Base-by-base conservation (phyloP, 306 rosid genomes). In the Luffa acutangula region DNA sequence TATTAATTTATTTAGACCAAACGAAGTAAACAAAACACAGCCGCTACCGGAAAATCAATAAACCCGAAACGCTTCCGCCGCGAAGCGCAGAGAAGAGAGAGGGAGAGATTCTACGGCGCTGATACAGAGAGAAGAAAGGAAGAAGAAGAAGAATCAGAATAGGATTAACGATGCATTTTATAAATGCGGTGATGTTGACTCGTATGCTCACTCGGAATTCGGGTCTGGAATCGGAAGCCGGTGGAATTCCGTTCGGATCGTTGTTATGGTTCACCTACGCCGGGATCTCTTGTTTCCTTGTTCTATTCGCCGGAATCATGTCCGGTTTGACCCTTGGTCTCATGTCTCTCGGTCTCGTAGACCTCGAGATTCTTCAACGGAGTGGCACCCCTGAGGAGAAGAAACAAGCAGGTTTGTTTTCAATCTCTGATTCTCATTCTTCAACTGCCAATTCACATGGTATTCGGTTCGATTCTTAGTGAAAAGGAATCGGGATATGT, bases 271-370 rank as follows among this genome's bases (percentile, higher is more conserved):
- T 86, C 83, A 14, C 85, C 43, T 92, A 95, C 52, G 96, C 90
- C 17, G 99, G 96, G 2, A 64, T 91, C 79, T 95, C 97, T 9
- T 80, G 87, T 45, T 69, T 86, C 49, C 80, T 95, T 0, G 97
- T 95, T 62, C 81, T 91, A 79, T 95, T 95, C 76, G 99, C 99
- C 6, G 99, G 99, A 21, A 90, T 95, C n/a, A 93, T 95, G 99
- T 93, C 99, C 10, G 99, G 99, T 18, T 65, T 95, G 66, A 95
- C 99, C 51, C 90, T 95, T 14, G 99, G 99, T 9, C 96, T 95
- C 84, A 95, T 95, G 99, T 95, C 99, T 63, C 97, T 95, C 12
- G 88, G 96, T 65, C 97, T 87, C 77, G 99, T 95, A 25, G 99
- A 95, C 76, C 97, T 95, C 73, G 99, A 95, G 91, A 95, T 95